A percentile compares a stretch with the other conserved stretches of the same genome.
Evolutionary conservation across 257 asterid species (phyloP).

Genomic region (Ajuga chamaepitys): DNA sequence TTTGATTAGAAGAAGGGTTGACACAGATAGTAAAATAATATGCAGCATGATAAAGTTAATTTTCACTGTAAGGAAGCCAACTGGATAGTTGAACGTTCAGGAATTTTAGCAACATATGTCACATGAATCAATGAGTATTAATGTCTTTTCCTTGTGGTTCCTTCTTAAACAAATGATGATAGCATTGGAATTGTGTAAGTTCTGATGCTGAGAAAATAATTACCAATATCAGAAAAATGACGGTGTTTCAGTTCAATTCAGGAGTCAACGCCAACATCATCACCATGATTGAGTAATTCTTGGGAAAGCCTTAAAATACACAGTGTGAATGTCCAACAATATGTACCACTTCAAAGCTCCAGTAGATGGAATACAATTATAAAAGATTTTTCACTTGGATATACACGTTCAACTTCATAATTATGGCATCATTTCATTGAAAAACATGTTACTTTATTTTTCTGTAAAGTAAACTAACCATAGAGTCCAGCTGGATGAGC

Average conservation of each 20-base stretch:
- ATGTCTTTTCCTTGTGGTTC: background rate
- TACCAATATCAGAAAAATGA: background rate
- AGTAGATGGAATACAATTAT: background rate
- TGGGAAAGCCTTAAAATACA: background rate
- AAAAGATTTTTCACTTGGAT: constrained; percentile 1
- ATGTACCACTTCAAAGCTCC: background rate
- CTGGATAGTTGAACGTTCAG: background rate
- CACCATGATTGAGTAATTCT: background rate
- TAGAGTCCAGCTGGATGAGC: constrained; percentile 93
- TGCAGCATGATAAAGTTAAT: background rate
- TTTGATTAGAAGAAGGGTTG: constrained; percentile 14
- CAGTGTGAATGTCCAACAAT: background rate
- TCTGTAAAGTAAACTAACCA: constrained; percentile 41
- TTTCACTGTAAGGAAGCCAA: background rate
- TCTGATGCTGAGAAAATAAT: background rate
- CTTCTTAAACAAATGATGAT: constrained; percentile 7
- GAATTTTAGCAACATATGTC: background rate
- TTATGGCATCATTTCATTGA: background rate
- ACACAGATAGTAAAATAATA: constrained; percentile 2
- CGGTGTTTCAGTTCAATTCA: background rate
- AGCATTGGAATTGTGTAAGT: constrained; percentile 1
- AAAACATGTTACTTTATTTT: background rate
- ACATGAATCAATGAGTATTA: constrained; percentile 7
- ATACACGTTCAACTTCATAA: background rate
- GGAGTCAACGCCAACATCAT: background rate